Conservation (phyloP, 2,329 filamentous ascomycete species). For the Fusarium tjaetaba region DNA sequence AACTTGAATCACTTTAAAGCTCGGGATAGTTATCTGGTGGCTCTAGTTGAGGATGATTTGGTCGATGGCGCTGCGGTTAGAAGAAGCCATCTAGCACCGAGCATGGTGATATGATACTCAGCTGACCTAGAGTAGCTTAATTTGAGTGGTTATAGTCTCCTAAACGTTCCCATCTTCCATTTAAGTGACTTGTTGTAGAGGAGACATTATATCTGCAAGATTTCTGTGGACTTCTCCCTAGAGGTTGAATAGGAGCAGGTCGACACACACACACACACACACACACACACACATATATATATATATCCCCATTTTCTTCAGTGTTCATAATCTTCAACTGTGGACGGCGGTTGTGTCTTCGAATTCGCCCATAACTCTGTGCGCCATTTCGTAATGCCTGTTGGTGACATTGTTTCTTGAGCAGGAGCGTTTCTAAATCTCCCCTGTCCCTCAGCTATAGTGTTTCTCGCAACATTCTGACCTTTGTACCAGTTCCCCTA, state of each 20-base stretch:
- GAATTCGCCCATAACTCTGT: background rate
- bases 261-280: background rate
- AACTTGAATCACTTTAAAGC: background rate
- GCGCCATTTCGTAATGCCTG: background rate
- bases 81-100: conserved; percentile 23
- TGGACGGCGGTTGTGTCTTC: background rate
- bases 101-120: conserved; percentile 18
- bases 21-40: conserved; percentile 15
- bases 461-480: background rate
- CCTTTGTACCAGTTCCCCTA: background rate
- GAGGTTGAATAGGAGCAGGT: background rate
- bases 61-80: conserved; percentile 9
- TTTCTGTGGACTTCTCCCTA: background rate
- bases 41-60: conserved; percentile 24
- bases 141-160: conserved; percentile 37
- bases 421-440: background rate
- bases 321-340: background rate
- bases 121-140: conserved; percentile 33
- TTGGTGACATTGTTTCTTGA: background rate
- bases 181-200: conserved; percentile 1
- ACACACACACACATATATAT: background rate
- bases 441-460: background rate
- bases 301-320: background rate
- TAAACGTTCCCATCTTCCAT: background rate
- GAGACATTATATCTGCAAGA: background rate